phyloP scores from a whole-genome alignment of 495 filamentous ascomycete species.

The Aspergillus baeticus region DNA sequence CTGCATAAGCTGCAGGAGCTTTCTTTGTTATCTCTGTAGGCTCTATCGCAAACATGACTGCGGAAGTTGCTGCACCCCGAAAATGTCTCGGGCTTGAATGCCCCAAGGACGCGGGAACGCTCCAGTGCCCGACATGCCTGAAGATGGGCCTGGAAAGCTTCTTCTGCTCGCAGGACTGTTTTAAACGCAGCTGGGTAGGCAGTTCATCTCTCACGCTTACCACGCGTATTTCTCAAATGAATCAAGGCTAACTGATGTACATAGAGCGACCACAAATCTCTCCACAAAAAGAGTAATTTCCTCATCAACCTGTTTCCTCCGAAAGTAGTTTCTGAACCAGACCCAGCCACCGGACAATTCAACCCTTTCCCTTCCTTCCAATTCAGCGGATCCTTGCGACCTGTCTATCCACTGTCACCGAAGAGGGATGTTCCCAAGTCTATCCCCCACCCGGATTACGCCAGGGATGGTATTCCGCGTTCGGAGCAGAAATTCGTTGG shows the following conservation, averaged over 20 bases:
- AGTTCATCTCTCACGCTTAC: constrained; percentile 26
- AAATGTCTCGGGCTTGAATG: constrained; percentile 83
- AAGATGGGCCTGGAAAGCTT: constrained; percentile 88
- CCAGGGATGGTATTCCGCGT: constrained; percentile 75
- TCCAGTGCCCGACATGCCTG: constrained; percentile 94
- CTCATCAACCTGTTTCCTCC: constrained; percentile 50
- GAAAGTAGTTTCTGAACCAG: constrained; percentile 78
- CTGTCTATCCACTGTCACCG: constrained; percentile 85
- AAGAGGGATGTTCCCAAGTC: constrained; percentile 70
- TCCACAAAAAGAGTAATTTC: constrained; percentile 85
- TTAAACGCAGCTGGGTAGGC: constrained; percentile 96
- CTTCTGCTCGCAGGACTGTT: constrained; percentile 98
- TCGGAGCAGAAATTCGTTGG: constrained; percentile 71
- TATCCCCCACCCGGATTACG: constrained; percentile 85
- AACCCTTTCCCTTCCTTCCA: constrained; percentile 88
- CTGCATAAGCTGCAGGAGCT: neutral
- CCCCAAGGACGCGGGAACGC: constrained; percentile 72
- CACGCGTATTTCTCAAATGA: neutral
- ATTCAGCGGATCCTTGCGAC: constrained; percentile 78
- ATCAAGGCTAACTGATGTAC: neutral
- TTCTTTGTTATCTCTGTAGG: too few species aligned
- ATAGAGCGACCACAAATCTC: constrained; percentile 78
- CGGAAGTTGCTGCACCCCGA: constrained; percentile 23
- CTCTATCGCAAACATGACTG: constrained; percentile 7
- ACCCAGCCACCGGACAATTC: constrained; percentile 83